Base-by-base conservation (phyloP, 1,284 basidiomycete genomes). In the Apiotrichum brassicae region DNA sequence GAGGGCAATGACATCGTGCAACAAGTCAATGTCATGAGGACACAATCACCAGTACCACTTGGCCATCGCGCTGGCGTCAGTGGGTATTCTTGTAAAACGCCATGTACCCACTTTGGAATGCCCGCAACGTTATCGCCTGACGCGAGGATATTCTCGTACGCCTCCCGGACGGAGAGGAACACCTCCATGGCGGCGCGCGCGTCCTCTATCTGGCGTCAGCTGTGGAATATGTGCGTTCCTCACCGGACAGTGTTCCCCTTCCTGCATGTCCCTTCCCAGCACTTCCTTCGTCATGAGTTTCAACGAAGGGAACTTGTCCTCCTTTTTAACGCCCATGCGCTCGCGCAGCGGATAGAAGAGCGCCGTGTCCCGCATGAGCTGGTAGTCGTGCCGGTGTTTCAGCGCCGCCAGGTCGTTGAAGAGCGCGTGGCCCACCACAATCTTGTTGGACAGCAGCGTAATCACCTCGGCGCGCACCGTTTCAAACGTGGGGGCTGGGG, bases 351-450 rank as follows among this genome's bases (percentile, higher is more conserved):
- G 77, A 32, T 72, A 67, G 52, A 75, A 79, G 12, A 72, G 71
- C 3, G 76, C 66, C 18, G 78, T 80, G 59, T 80, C 78, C 22
- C 78, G 68, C 20, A 76, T 70, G 38, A 73, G 59, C 44, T 72
- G 66, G 41, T 74, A 70, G 0, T 76, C 75, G 57, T 78, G 77
- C 22, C 73, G 70, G 39, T 79, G 70, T 16, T 76, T 59, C 20
- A 80, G 62, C 14, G 72, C 88, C 68, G 86, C 84, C 16, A 97
- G 76, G 73, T 97, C 94, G 60, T 97, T 92, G 62, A 85, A 80
- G 3, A 97, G 76, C 0, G 94, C 91, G 68, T 97, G 94, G 0
- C 94, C 95, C 4, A 98, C 79, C 18, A 98, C 68, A 46, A 95
- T 83, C 47, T 85, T 80, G 54, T 83, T 87, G 54, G 86, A 81